Percentiles rank a stretch among this genome's conserved stretches.
Evolutionary conservation across 805 yeast species (phyloP).

Genomic region (Cephaloascus albidus): DNA sequence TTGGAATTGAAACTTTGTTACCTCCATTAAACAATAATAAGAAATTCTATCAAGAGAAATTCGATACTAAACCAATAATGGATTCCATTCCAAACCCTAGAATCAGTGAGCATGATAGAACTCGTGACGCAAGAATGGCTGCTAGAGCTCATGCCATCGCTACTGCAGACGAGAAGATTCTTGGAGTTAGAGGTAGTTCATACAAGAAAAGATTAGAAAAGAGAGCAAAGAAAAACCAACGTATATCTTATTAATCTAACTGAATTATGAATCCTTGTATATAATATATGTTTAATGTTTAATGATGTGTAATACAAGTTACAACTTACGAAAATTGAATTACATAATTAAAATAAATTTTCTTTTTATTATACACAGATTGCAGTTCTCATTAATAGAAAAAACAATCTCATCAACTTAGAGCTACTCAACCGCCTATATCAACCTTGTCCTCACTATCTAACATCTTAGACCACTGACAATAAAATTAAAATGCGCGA

Average conservation of each 20-base stretch:
- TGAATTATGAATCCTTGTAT: no score
- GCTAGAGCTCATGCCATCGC: constrained; percentile 59
- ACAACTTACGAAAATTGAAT: no score
- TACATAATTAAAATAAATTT: no score
- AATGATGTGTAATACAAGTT: not conserved
- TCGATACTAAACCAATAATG: constrained; percentile 57
- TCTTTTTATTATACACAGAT: no score
- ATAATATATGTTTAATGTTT: no score
- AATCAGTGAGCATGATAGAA: constrained; percentile 75
- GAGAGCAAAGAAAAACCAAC: constrained; percentile 20
- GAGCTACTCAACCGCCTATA: no score
- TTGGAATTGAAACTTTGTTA: constrained; percentile 70
- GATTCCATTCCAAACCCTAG: constrained; percentile 72
- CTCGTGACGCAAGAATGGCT: constrained; percentile 45
- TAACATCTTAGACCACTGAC: no score
- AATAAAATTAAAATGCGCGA: constrained; percentile 20
- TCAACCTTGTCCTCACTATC: no score
- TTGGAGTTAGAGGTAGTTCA: constrained; percentile 51
- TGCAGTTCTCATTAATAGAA: no score
- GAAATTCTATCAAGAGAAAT: constrained; percentile 73
- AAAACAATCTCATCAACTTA: no score
- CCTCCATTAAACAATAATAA: constrained; percentile 56
- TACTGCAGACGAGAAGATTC: constrained; percentile 56
- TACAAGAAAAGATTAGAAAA: constrained; percentile 29
- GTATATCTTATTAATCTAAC: not conserved